These are phyloP conservation scores for Arthrinium phaeospermum DNA, from an alignment of 2,329 filamentous ascomycete genomes.

Conservation along the genomic window DNA sequence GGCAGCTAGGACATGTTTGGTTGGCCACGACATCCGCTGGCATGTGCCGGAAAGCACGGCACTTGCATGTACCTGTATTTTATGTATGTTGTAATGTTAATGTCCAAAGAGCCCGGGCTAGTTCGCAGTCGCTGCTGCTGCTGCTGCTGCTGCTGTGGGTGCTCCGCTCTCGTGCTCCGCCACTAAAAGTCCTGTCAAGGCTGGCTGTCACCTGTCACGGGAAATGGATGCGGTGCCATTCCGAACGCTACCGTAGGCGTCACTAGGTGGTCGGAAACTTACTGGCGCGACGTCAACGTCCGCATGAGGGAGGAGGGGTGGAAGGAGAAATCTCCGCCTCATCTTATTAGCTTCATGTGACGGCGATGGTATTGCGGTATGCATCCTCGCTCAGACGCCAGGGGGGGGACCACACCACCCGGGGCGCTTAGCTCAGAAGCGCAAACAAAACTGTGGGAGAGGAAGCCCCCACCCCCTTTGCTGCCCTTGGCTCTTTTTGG, in stretches of 20 bases:
- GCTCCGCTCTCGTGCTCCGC: neutral
- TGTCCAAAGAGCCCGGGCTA: neutral
- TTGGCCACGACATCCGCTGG: neutral
- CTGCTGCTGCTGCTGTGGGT: neutral
- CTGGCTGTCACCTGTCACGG: constrained; percentile 2
- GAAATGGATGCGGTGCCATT: neutral
- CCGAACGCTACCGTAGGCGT: neutral
- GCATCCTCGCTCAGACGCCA: neutral
- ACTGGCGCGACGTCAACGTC: neutral
- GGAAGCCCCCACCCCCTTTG: neutral
- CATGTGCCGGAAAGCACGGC: neutral
- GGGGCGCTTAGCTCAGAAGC: neutral
- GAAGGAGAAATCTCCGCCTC: neutral
- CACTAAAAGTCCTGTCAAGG: neutral
- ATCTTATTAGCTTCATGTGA: neutral
- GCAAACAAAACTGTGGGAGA: neutral
- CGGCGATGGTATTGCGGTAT: neutral
- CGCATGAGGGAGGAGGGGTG: neutral
- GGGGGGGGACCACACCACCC: neutral
- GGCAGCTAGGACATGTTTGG: neutral
- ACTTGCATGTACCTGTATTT: neutral
- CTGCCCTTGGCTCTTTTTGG: neutral
- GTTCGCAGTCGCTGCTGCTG: neutral
- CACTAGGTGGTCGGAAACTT: neutral
- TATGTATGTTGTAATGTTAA: constrained; percentile 1